Evolutionary conservation across 2,329 filamentous ascomycete species (phyloP), one percentile per base, ranked within the genome.

Genomic region (Pseudonectria foliicola): DNA sequence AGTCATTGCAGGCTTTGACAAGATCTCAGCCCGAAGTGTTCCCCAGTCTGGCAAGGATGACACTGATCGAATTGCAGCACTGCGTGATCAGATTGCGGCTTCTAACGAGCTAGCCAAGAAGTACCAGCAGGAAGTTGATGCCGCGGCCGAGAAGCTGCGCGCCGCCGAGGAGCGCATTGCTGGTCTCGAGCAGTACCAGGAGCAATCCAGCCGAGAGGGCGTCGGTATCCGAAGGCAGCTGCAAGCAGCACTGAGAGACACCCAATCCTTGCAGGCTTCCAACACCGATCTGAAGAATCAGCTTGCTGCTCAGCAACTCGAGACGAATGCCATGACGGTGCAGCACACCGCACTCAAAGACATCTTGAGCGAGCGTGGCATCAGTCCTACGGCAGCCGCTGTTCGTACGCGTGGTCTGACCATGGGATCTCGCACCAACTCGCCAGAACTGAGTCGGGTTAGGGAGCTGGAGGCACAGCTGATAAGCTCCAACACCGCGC

Each of bases 91-190:
- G 56, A 70, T 95, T 11, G 75, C 82, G 43, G 67, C 81, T 28
- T 85, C 90, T 12, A 93, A 86, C 50, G 71, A 70, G 2, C 66
- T 96, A 56, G 87, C 89, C 18, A 85, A 83, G 59, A 87, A 87
- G 53, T 94, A 95, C 49, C 88, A 95, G 58, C 73, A 82, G 41
- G 89, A 93, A 39, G 90, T 89, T 1, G 87, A 98, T 57, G 66
- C 72, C 16, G 88, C 89, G 3, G 83, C 87, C 0, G 88, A 95
- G 54, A 93, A 89, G 57, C 71, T 98, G 34, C 83, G 92, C 34
- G 83, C 83, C 39, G 92, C 92, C 4, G 93, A 98, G 62, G 93
- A 96, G 65, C 81, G 92, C 27, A 96, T 98, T 57, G 93, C 92
- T 5, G 92, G 92, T 6, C 73, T 98, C 4, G 92, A 98, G 60